Percentiles rank a stretch among this genome's conserved stretches.
phyloP scores from a whole-genome alignment of 352 stramenopile genomes.

The Lagenidium giganteum region DNA sequence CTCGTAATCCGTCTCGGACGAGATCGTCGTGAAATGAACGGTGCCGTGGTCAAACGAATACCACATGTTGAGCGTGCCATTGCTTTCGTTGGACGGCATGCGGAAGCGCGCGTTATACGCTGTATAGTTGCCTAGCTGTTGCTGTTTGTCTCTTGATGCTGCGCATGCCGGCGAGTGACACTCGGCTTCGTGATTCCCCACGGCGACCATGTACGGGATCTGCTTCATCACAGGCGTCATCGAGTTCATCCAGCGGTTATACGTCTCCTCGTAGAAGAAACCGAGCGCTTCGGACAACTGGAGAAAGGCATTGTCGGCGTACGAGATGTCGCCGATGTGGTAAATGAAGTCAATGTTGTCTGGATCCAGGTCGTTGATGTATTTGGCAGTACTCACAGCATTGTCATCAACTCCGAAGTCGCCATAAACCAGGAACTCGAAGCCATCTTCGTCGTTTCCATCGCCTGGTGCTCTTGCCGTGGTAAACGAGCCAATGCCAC shows the following conservation, averaged over 20 bases:
- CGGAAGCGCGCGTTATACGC: constrained; percentile 44
- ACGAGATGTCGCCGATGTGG: constrained; percentile 37
- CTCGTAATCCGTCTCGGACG: constrained; percentile 59
- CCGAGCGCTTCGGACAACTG: constrained; percentile 16
- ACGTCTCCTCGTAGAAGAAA: constrained; percentile 43
- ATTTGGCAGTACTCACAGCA: constrained; percentile 10
- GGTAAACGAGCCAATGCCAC: constrained; percentile 17
- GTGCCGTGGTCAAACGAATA: constrained; percentile 37
- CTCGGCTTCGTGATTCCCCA: constrained; percentile 51
- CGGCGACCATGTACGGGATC: constrained; percentile 69
- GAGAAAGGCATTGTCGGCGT: constrained; percentile 35
- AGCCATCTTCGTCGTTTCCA: constrained; percentile 15
- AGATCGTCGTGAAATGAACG: constrained; percentile 75
- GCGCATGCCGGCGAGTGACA: constrained; percentile 28
- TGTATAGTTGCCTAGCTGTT: constrained; percentile 44
- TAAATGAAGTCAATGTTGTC: constrained; percentile 32
- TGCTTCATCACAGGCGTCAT: constrained; percentile 32
- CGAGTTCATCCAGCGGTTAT: constrained; percentile 68
- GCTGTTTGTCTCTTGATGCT: constrained; percentile 9
- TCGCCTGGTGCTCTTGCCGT: constrained; percentile 20
- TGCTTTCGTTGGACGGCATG: constrained; percentile 34
- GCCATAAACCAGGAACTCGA: constrained; percentile 29
- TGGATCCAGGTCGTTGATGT: constrained; percentile 6
- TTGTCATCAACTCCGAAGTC: constrained; percentile 34
- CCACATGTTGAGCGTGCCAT: constrained; percentile 37